Base-by-base conservation (phyloP, 2,329 filamentous ascomycete genomes). In the Aspergillus calidoustus region DNA sequence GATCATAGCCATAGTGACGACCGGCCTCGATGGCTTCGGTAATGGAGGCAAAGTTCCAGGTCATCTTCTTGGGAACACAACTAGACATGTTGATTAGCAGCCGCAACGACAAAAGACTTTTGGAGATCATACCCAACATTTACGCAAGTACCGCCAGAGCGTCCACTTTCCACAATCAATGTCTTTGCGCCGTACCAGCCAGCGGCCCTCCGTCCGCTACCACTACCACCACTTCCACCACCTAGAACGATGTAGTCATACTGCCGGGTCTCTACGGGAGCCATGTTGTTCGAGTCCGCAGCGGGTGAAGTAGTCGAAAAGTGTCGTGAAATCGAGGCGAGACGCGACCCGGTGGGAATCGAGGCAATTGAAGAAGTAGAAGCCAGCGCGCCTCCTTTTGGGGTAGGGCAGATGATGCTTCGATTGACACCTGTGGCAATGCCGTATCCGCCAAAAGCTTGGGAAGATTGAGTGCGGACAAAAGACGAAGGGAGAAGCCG, bases 171-270 rank as follows among this genome's bases (percentile, higher is more conserved):
- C 47, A 85, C 76, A 59, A 84, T 78, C 65, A 83, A 65, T 4
- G 80, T 82, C 74, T 83, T 84, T 61, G 79, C 79, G 19, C 79
- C 78, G 71, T 84, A 84, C 80, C 80, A 83, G 19, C 83, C 82
- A 19, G 81, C 77, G 15, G 81, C 82, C 69, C 82, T 75, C 61
- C 82, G 77, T 50, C 79, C 81, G 57, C 81, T 79, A 59, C 79
- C 82, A 65, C 80, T 81, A 43, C 83, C 83, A 64, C 82, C 83
- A 64, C 80, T 82, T 54, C 83, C 83, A 67, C 83, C 83, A 60
- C 83, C 83, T 66, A 85, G 79, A 60, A 85, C 82, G 59, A 86
- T 82, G 66, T 83, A 85, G 68, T 86, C 83, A 69, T 83, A 85
- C 60, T 80, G 77, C 63, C 81, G 79, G 25, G 76, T 72, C 44